Base-by-base conservation (phyloP, 768 basidiomycete genomes). In the Erythrobasidium yunnanense region DNA sequence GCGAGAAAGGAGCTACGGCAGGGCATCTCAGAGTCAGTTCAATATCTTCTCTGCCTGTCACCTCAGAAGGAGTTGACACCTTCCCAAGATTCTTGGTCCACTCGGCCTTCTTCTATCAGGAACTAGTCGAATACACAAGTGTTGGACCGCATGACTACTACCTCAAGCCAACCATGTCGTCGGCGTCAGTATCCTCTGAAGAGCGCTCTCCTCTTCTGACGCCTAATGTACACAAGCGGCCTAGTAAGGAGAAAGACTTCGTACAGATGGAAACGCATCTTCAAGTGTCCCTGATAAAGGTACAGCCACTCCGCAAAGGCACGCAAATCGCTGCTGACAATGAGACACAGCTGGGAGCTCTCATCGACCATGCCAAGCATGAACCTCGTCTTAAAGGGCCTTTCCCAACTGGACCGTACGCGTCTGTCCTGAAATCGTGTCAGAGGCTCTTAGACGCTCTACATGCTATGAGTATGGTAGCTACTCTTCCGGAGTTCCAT, bases 301-400 rank as follows among this genome's bases (percentile, higher is more conserved):
- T 72, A n/a, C 22, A 69, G 32, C 65, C 5, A 17, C 5, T 47
- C 15, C 17, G 23, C 35, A 2, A 5, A 17, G n/a, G 29, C 15
- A 13, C 8, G 47, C 11, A 30, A 33, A 38, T 22, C 29, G 23
- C 20, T 20, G 1, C 33, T 8, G 1, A 5, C 3, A 25, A 3
- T 46, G 30, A 8, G 29, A 5, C 60, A n/a, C 49, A 88, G 73
- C 79, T 97, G 7, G 86, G 90, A 71, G 84, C 81, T 1, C 77
- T 96, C n/a, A 79, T 99, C 46, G 83, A 84, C 8, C 88, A 96
- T 72, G 87, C 95, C 0, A 85, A 86, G 68, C 86, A 92, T 72
- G 95, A 99, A 73, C 92, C 92, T 4, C 85, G 95, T 30, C 76
- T 96, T 65, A 99, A 97, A 74, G 95, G 95, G 0, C 90, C 92